phyloP scores from a whole-genome alignment of 2,329 filamentous ascomycete genomes.

The Geosmithia flava region DNA sequence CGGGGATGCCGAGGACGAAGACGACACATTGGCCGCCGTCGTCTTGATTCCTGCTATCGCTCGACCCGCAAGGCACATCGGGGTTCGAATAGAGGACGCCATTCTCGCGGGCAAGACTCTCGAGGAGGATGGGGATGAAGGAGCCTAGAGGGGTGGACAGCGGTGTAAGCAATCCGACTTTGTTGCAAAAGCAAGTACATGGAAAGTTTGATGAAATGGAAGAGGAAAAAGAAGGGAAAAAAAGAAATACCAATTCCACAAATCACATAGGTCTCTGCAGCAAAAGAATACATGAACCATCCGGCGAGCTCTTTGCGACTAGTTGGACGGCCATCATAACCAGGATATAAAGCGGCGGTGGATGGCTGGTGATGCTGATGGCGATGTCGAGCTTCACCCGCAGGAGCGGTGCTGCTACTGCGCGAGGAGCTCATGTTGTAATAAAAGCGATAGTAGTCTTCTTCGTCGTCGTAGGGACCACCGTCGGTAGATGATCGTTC shows the following conservation, averaged over 20 bases:
- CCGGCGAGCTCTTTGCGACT: slow-evolving; percentile 78
- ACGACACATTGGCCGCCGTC: slow-evolving; percentile 66
- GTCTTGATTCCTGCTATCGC: slow-evolving; percentile 37
- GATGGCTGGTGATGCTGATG: neutral
- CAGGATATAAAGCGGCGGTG: slow-evolving; percentile 47
- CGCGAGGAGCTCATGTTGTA: slow-evolving; percentile 21
- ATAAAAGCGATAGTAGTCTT: neutral
- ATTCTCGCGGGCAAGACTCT: slow-evolving; percentile 85
- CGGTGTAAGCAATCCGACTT: neutral
- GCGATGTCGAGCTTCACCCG: slow-evolving; percentile 11
- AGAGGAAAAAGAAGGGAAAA: slow-evolving; percentile 5
- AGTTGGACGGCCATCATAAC: slow-evolving; percentile 81
- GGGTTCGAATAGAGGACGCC: slow-evolving; percentile 75
- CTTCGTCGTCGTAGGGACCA: neutral
- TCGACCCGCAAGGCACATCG: slow-evolving; percentile 59
- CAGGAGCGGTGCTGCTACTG: slow-evolving; percentile 18
- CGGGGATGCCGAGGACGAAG: slow-evolving; percentile 65
- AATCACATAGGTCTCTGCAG: slow-evolving; percentile 90
- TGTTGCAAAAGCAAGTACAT: neutral
- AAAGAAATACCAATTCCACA: slow-evolving; percentile 51
- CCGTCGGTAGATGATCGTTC: slow-evolving; percentile 39
- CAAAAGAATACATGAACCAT: slow-evolving; percentile 96
- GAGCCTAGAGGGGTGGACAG: slow-evolving; percentile 44
- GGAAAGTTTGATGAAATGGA: neutral
- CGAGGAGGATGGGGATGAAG: slow-evolving; percentile 91